Evolutionary conservation across 805 yeast species (phyloP), one percentile per base, ranked within the genome.

Genomic region (Kurtzmaniella cleridarum): DNA sequence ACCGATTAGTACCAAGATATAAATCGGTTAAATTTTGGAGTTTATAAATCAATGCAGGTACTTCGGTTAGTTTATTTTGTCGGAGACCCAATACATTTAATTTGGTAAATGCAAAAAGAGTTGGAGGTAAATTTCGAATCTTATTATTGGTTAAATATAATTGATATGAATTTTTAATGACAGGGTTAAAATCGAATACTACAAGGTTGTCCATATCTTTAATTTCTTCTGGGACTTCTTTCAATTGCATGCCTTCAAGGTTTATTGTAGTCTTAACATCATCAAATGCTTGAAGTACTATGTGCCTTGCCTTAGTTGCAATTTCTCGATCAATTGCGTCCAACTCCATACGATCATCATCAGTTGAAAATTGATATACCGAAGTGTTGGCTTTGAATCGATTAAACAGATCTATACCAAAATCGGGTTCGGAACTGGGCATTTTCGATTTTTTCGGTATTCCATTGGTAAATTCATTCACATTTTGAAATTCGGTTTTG

Each of bases 141-240:
- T 64, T 61, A 52, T 79, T 79, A 35, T 73, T 67, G 2, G 76
- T 61, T 3, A 78, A 68, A 48, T 73, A 77, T 3, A 79, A 57
- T 42, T 79, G 78, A 44, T 66, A 69, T 27, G 58, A 46, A 17
- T 45, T 43, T 2, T 39, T 23, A 11, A 45, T 44, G 28, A 44
- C 47, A 3, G 54, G 53, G 1, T 56, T 55, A 12, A 39, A 36
- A 13, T 53, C 56, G 40, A 70, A 67, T 6, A 73, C 53, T n/a
- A 78, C 79, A 47, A 78, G 54, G 39, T 78, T 68, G 47, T 75
- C 69, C 45, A 79, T 59, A 50, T 79, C 86, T 36, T 69, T 70
- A 23, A 79, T 65, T 45, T 78, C 81, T 37, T 75, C 78, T 1
- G 86, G 84, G 3, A 79, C 53, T 5, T 69, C 69, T 9, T 58